phyloP scores from a whole-genome alignment of 768 basidiomycete genomes.

The Xerocomellus chrysenteron region DNA sequence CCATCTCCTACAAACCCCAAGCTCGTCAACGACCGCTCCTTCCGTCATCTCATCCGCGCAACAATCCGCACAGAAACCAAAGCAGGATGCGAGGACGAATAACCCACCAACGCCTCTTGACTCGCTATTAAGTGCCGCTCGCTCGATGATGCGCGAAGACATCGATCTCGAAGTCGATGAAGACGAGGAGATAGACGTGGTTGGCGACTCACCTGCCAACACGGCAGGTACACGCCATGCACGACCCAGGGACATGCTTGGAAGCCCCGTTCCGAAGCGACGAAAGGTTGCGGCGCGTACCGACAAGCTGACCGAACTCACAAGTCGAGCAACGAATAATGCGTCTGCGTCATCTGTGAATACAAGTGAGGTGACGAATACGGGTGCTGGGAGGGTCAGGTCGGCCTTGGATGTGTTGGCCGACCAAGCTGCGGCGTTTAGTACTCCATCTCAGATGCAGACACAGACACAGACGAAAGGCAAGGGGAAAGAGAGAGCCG shows the following conservation, averaged over 20 bases:
- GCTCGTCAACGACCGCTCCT: conserved; percentile 31
- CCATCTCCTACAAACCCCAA: conserved; percentile 31
- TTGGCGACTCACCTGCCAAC: conserved; percentile 21
- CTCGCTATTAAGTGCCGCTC: conserved; percentile 59
- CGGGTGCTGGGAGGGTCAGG: conserved; percentile 31
- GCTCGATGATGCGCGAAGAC: conserved; percentile 50
- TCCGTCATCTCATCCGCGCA: conserved; percentile 24
- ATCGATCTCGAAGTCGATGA: conserved; percentile 31
- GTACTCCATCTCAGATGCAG: conserved; percentile 23
- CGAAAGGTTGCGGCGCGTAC: conserved; percentile 24
- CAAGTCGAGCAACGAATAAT: not conserved
- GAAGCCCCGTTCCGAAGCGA: conserved; percentile 42
- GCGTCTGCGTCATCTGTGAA: not conserved
- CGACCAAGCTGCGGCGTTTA: conserved; percentile 64
- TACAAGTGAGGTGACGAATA: not conserved
- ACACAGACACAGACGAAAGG: conserved; percentile 6
- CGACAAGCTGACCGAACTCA: conserved; percentile 10
- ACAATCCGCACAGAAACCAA: conserved; percentile 17
- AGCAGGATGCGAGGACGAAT: conserved; percentile 14
- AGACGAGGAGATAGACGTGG: conserved; percentile 27
- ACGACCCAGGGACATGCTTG: conserved; percentile 21
- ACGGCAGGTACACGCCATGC: conserved; percentile 31
- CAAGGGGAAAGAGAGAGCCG: conserved; percentile 23
- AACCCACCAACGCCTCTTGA: conserved; percentile 51
- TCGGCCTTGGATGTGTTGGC: conserved; percentile 73